Base-by-base conservation (phyloP, 768 basidiomycete species). In the Boletus edulis region DNA sequence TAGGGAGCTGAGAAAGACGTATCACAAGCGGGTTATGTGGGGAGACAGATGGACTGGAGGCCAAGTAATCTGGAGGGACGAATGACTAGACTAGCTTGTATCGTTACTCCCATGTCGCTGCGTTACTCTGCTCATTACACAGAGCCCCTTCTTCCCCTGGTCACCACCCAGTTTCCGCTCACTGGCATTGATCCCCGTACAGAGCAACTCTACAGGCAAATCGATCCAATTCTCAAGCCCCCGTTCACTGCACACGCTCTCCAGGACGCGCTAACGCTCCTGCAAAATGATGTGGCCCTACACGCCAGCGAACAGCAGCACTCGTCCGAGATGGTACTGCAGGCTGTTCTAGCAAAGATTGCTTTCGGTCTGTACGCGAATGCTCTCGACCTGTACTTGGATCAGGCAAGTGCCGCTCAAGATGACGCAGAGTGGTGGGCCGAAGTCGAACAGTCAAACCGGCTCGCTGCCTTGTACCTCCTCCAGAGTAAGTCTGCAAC, bases 21-120 rank as follows among this genome's bases (percentile, higher is more conserved):
- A 94, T 71, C 95, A 98, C 70, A 97, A 96, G 72, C 79, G 95
- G 17, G 86, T 85, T 3, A 86, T 96, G 67, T 97, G 92, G 90
- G 83, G 85, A 17, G 90, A 94, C 66, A 78, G 87, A 61, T 98
- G 95, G 93, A 77, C 84, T 1, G 79, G 81, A 34, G 91, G 91
- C 3, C 86, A 92, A 61, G 93, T 98, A 8, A 78, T 81, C 29
- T 97, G 94, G 94, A 78, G 85, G 59, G 89, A 92, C 48, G 80
- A 87, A 22, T 67, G 39, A 55, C 35, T 37, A 13, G 35, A 37
- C 35, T 37, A 37, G 35, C 39, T 57, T 42, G 55, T 54, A 35
- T 29, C 32, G n/a, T 29, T 44, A 63, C 52, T 18, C 52, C 46
- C 52, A 61, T 65, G 60, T 54, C 57, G 17, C 34, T 41, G 18